Conservation (phyloP, 1,284 basidiomycete genomes). For the Lentinula novae-zelandiae region DNA sequence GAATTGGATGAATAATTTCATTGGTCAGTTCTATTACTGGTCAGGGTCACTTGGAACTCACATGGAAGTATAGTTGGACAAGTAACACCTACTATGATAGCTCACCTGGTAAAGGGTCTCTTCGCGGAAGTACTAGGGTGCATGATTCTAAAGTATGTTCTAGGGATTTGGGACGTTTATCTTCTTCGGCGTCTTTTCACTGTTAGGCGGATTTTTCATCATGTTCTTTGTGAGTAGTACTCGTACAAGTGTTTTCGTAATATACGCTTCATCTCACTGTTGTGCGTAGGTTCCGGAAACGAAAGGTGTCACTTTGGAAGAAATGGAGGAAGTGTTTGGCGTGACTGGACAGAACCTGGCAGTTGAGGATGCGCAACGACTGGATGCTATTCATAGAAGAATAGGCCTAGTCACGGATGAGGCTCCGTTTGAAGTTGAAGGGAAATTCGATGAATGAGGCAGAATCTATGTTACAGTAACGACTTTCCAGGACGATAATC, state of each 20-base stretch:
- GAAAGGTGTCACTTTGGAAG: constrained; percentile 63
- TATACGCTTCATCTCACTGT: not conserved
- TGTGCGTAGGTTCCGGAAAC: constrained; percentile 56
- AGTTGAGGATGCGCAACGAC: constrained; percentile 49
- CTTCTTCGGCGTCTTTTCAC: constrained; percentile 67
- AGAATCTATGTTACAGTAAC: too few relatives aligned
- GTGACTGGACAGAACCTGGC: constrained; percentile 40
- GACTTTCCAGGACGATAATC: too few relatives aligned
- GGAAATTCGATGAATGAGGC: not conserved
- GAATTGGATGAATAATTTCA: constrained; percentile 80
- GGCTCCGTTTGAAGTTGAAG: not conserved
- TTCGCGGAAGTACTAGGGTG: not conserved
- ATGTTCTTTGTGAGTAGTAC: constrained; percentile 47
- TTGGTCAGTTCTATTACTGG: constrained; percentile 40
- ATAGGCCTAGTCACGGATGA: constrained; percentile 42
- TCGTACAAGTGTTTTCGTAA: not conserved
- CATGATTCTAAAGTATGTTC: not conserved
- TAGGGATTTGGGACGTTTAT: constrained; percentile 59
- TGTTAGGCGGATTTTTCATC: constrained; percentile 62
- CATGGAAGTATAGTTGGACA: constrained; percentile 24
- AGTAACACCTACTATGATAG: constrained; percentile 61
- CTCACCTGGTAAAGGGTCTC: constrained; percentile 8
- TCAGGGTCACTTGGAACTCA: not conserved
- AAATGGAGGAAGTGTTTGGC: constrained; percentile 70
- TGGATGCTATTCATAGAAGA: constrained; percentile 52